Evolutionary conservation across 371 early-diverging fungal genomes (phyloP), one percentile per base, ranked within the genome.

Genomic region (Mortierella sp.): DNA sequence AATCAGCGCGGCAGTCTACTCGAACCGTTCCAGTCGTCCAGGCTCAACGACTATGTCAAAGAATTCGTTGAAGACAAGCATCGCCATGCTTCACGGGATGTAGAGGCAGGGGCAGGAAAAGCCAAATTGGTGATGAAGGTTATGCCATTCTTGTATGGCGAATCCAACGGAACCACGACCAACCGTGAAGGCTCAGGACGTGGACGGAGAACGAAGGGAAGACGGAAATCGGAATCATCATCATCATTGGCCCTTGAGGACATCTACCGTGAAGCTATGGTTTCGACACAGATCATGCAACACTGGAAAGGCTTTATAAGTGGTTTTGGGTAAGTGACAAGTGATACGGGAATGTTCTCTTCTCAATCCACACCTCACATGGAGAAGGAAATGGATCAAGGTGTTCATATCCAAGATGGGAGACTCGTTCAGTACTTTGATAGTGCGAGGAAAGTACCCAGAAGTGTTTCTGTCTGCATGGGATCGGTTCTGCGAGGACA

Each of bases 401-500:
- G 13, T 14, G 16, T 13, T 26, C 23, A 19, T n/a, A 8, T 54
- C 4, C 23, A 31, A 14, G 4, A 13, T 18, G 13, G 39, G 13
- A 31, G 2, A 16, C 43, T 3, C 10, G n/a, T 43, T 23, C 57
- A 76, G 78, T 2, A 63, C 78, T 5, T 14, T 76, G 18, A 66
- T 76, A 2, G 70, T 70, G 43, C 55, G 39, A 19, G 78, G 78
- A 39, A 69, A 43, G 23, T 87, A 90, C 56, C 89, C 91, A 12
- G 57, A 80, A 14, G 67, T 80, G 21, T 80, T 93, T 43, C 63
- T 90, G 43, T 71, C 83, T 12, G 86, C 85, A 0, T 94, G 94
- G 93, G 91, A 94, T 57, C 72, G 76, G 12, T 95, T 84, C 81
- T 80, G 81, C 41, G 62, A 61, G 10, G 84, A 83, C n/a, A 71